Percentiles rank a stretch among this genome's conserved stretches.
These are phyloP conservation scores for Pseudonitzschia multistriata DNA, from an alignment of 108 stramenopile genomes.

Conservation along the genomic window DNA sequence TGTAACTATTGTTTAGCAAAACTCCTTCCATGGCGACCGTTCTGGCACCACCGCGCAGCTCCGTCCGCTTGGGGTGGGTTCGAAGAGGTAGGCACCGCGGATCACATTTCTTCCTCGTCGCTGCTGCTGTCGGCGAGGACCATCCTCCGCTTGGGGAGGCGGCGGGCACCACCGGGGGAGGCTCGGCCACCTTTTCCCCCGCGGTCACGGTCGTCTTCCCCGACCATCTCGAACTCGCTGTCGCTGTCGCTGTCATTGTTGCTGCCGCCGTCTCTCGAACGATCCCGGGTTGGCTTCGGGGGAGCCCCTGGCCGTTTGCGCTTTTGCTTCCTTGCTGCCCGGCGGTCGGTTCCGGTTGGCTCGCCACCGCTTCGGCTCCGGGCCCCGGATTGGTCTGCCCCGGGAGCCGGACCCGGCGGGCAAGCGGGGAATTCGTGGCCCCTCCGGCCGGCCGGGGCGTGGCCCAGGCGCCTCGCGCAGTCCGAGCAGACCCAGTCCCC, in stretches of 20 bases:
- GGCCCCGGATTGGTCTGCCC: neutral
- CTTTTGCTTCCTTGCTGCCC: neutral
- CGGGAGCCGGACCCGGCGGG: neutral
- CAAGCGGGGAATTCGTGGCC: slow-evolving; percentile 42
- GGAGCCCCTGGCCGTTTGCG: neutral
- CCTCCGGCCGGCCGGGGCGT: slow-evolving; percentile 32
- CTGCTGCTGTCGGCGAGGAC: neutral
- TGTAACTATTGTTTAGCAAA: too few species aligned
- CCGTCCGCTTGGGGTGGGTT: too few species aligned
- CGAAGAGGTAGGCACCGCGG: too few species aligned
- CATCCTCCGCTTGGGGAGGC: neutral
- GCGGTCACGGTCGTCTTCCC: neutral
- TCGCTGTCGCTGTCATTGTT: neutral
- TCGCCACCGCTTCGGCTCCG: neutral
- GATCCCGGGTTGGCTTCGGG: neutral
- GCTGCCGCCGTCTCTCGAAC: neutral
- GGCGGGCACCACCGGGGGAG: neutral
- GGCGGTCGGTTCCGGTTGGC: too few species aligned
- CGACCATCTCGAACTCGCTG: neutral
- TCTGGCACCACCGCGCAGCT: too few species aligned
- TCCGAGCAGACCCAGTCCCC: slow-evolving; percentile 65
- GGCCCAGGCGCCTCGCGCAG: slow-evolving; percentile 45
- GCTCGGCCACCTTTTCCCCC: neutral
- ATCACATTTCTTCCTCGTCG: slow-evolving; percentile 4
- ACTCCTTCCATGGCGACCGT: too few species aligned